These are phyloP conservation scores for Colletotrichum noveboracense DNA, from an alignment of 2,329 filamentous ascomycete genomes.

Conservation along the genomic window DNA sequence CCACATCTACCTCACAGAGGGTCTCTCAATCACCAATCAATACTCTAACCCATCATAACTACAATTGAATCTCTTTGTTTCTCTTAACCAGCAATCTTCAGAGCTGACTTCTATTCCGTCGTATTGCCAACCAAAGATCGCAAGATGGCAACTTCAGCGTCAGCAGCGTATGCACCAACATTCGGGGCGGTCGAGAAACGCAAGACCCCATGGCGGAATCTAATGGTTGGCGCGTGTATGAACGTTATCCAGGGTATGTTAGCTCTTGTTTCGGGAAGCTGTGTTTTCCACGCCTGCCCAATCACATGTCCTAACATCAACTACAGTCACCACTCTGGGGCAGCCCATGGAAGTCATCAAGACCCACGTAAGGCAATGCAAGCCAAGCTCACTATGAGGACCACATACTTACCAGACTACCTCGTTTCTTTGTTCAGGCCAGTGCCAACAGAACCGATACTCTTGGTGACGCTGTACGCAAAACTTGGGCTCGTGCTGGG, in stretches of 20 bases:
- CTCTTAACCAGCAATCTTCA: not conserved
- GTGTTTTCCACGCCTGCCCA: not conserved
- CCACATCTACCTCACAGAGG: not conserved
- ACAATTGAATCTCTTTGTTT: not conserved
- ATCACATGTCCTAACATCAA: not conserved
- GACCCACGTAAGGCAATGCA: constrained; percentile 11
- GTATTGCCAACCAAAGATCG: not conserved
- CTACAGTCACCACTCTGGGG: constrained; percentile 15
- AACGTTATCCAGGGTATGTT: not conserved
- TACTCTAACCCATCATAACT: not conserved
- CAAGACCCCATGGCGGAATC: constrained; percentile 1
- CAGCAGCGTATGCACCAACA: not conserved
- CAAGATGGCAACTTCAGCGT: not conserved
- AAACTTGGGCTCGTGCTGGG: constrained; percentile 14
- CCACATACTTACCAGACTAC: not conserved
- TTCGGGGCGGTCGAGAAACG: not conserved
- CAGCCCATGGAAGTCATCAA: constrained; percentile 24
- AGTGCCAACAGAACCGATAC: constrained; percentile 1
- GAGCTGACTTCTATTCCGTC: not conserved
- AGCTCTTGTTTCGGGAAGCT: not conserved
- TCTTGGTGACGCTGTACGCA: constrained; percentile 2
- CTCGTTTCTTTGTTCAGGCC: not conserved
- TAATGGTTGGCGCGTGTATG: not conserved
- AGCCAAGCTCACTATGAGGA: not conserved
- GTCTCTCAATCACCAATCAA: not conserved